Evolutionary conservation across 176 grass and related monocot species (phyloP).

Genomic region (Elymus sibiricus): DNA sequence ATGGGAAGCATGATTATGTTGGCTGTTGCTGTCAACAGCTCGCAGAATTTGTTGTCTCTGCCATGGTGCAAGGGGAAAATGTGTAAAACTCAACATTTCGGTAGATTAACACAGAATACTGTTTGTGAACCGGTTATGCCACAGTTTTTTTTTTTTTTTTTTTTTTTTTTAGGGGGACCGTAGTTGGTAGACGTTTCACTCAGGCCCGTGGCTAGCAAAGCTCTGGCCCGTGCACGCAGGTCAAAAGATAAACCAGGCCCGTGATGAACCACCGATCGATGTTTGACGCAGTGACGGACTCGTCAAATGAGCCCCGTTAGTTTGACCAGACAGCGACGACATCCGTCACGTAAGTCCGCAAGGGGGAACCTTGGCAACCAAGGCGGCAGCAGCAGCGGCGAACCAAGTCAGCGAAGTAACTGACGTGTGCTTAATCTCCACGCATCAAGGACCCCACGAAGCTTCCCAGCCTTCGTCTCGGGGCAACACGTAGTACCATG

Average conservation of each 20-base stretch:
- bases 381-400: not conserved
- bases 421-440: not conserved
- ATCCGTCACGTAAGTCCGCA: not conserved
- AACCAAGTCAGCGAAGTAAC: not conserved
- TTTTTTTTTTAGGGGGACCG: no score
- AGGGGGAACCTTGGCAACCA: not conserved
- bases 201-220: not conserved
- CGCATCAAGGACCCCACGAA: not conserved
- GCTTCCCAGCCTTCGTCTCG: not conserved
- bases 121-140: no score
- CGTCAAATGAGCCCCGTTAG: not conserved
- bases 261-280: not conserved
- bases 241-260: not conserved
- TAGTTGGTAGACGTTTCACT: not conserved
- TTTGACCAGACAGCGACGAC: not conserved
- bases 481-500: not conserved
- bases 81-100: not conserved
- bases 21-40: not conserved
- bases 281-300: not conserved
- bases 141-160: no score
- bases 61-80: not conserved
- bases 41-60: not conserved
- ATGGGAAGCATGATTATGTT: not conserved
- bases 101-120: no score
- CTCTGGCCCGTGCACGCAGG: no score